Base-by-base conservation (phyloP, 441 rosid genomes). In the Pelargonium australe region DNA sequence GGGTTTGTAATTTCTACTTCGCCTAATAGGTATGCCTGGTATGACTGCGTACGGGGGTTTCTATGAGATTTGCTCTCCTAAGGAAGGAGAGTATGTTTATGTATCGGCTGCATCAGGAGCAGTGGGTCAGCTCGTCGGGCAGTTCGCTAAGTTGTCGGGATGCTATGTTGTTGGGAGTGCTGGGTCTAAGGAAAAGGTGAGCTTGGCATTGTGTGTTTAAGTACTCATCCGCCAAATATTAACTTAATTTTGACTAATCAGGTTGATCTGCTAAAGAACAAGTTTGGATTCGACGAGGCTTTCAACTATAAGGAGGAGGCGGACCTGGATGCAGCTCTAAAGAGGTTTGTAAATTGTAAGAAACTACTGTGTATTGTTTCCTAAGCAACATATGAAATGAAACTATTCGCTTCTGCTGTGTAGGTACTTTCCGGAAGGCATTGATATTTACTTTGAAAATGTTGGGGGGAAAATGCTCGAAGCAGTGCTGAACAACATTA, bases 81-180 rank as follows among this genome's bases (percentile, higher is more conserved):
- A 81, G 72, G 77, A 77, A 69, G 82, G 81, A 70, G 86, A 83
- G 23, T 14, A 53, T 14, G 60, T 53, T 7, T 53, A 14, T 19
- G 7, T 53, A 4, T 53, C 60, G 0, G 60, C 60, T 6, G 60
- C 60, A 2, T 13, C 60, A 0, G 60, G 60, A 14, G 60, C 60
- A 14, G 60, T 53, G 45, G 87, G 85, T 57, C 85, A 81, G 71
- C 78, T 85, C 25, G 84, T 83, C 2, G 86, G 89, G 20, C 86
- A 85, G 13, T 79, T 81, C 53, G 80, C 85, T 2, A 85, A 85
- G 75, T 12, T 72, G 70, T 9, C 53, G 2, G 60, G 60, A 4
- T 53, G 60, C 60, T 53, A 14, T 53, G 60, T 53, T 14, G 60
- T 53, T 3, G 60, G 60, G 14, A 53, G 60, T 5, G 60, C 60